Base-by-base conservation (phyloP, 306 rosid species). In the Leucaena leucocephala region DNA sequence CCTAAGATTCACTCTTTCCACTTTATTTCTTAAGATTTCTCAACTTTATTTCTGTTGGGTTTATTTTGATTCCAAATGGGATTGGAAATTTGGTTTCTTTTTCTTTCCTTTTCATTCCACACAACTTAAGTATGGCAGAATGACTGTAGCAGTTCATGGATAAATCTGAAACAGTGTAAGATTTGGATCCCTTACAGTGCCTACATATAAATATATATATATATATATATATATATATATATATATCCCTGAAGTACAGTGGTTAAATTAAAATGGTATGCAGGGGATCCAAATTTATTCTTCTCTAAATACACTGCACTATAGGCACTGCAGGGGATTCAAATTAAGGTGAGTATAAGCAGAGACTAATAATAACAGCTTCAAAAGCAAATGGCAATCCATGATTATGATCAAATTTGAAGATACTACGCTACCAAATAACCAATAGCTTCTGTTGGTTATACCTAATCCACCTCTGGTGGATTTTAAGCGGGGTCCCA, bases 351-450 rank as follows among this genome's bases (percentile, higher is more conserved):
- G 14, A 58, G 65, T 9, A 58, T 7, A 19, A 9, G 19, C 19
- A 2, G 2, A 45, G 62, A 81, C 80, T 27, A 61, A 10, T 8
- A 61, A 2, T 36, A 64, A 49, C 62, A 71, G 34, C 84, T 65
- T 38, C 79, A 78, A 57, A 64, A 65, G 45, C 80, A 81, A 42
- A 68, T 16, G 62, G 38, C 80, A 40, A 48, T 45, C 38, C 19
- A 66, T 46, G 12, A 67, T 35, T 3, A 48, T 64, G 44, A 34
- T 63, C 46, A 43, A 81, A 55, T 42, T 73, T 63, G 64, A 68
- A 55, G 46, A 78, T 40, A 27, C 75, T 46, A 72, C 66, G 44
- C 76, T 44, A 45, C 3, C 38, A 61, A 69, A 58, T 33, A 43
- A 59, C 44, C 48, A 45, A 33, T n/a, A 58, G 67, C n/a, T 38